Base-by-base conservation (phyloP, 1,284 basidiomycete species). In the Ceraceosorus guamensis region DNA sequence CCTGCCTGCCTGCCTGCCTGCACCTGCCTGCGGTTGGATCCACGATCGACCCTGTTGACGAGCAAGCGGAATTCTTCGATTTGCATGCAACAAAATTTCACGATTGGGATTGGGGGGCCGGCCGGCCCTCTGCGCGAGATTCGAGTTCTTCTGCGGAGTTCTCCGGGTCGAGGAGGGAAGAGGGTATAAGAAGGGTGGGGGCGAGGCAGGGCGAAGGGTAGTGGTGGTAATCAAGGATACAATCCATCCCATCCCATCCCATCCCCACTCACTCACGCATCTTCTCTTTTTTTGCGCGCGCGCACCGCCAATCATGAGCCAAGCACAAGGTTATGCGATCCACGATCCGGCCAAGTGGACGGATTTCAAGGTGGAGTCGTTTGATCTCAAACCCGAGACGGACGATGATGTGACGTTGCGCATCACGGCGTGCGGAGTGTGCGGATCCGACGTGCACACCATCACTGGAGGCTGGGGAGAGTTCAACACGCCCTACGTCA, bases 311-410 rank as follows among this genome's bases (percentile, higher is more conserved):
- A 43, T 33, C 11, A 33, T 37, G 5, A 59, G 6, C 37, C 64
- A 64, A 62, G 58, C 71, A 45, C 52, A 67, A 49, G 71, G 71
- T 65, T 73, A 75, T 65, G 68, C 67, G 45, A 71, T 75, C 50
- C 45, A 59, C 48, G 71, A 75, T 63, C 61, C 66, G 46, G 68
- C 68, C 59, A 68, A 73, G 56, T 74, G 70, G 68, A 70, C 70
- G 52, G 66, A 74, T 64, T 74, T 75, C 63, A 69, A 74, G 65
- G 63, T 71, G 58, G 62, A 59, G 51, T 69, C 74, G 51, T 75
- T 71, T 31, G 70, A 73, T 32, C 65, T 75, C 62, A 75, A 75
- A 63, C 55, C 54, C 6, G 65, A 67, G 30, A 66, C 55, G 32
- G 68, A 70, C 54, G 60, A 70, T 48, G 73, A 75, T 56, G 64